A percentile compares a stretch with the other conserved stretches of the same genome.
phyloP scores from a whole-genome alignment of 2,329 filamentous ascomycete species.

The Trichophyton benhamiae region DNA sequence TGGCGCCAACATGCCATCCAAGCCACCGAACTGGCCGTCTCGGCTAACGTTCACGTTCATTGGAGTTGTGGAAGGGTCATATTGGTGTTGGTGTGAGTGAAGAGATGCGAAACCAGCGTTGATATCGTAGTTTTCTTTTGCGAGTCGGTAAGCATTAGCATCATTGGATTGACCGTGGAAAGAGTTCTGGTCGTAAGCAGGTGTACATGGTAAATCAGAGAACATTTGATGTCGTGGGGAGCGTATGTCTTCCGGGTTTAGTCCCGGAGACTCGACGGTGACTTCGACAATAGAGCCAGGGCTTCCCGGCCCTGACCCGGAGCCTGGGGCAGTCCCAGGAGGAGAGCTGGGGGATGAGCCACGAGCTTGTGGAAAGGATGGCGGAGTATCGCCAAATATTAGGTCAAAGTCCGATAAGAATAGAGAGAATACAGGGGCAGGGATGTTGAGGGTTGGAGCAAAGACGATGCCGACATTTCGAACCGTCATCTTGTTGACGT shows the following conservation, averaged over 20 bases:
- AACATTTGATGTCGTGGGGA: constrained; percentile 56
- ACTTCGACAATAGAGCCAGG: constrained; percentile 32
- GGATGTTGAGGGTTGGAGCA: constrained; percentile 91
- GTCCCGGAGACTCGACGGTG: constrained; percentile 23
- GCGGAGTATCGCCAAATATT: constrained; percentile 48
- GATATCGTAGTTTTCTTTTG: constrained; percentile 31
- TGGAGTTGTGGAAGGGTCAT: background rate
- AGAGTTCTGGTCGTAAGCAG: constrained; percentile 47
- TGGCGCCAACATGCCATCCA: constrained; percentile 32
- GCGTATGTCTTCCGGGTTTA: constrained; percentile 46
- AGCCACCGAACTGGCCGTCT: constrained; percentile 18
- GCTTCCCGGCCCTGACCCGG: background rate
- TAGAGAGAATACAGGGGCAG: constrained; percentile 82
- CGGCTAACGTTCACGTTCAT: background rate
- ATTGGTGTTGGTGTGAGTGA: constrained; percentile 25
- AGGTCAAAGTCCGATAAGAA: constrained; percentile 81
- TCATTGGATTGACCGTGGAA: constrained; percentile 28
- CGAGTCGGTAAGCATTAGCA: constrained; percentile 16
- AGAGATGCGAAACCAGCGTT: constrained; percentile 39
- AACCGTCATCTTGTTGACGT: constrained; percentile 95
- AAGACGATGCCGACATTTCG: constrained; percentile 97
- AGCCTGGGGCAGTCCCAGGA: background rate
- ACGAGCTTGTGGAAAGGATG: background rate
- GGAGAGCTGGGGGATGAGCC: background rate
- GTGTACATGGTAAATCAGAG: constrained; percentile 49